A percentile compares a stretch with the other conserved stretches of the same genome.
Conservation (phyloP, 805 yeast genomes). For the Ogataea methanolica region DNA sequence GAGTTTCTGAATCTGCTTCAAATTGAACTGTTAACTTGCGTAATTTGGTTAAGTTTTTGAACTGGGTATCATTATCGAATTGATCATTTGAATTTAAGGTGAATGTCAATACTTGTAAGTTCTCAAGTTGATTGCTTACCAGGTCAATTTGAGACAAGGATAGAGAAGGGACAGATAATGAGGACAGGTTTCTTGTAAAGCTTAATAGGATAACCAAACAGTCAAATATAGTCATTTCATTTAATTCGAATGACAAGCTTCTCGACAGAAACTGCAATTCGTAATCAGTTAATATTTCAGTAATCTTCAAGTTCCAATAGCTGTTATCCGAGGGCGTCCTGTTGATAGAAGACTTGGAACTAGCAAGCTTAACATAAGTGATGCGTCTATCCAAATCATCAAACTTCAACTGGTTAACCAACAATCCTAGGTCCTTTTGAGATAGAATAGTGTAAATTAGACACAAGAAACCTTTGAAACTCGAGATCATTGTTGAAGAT, state of each 20-base stretch:
- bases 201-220: constrained; percentile 10
- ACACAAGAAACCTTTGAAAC: constrained; percentile 10
- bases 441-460: constrained; percentile 17
- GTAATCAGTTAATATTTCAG: constrained; percentile 5
- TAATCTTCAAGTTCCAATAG: constrained; percentile 12
- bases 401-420: constrained; percentile 11
- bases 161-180: constrained; percentile 9
- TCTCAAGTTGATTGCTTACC: background rate
- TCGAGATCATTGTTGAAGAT: constrained; percentile 3
- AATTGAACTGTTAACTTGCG: constrained; percentile 16
- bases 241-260: constrained; percentile 3
- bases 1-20: constrained; percentile 17
- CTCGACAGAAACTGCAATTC: constrained; percentile 7
- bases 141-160: constrained; percentile 1
- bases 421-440: constrained; percentile 6
- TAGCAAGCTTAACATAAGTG: constrained; percentile 1
- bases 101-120: constrained; percentile 6
- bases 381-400: constrained; percentile 9
- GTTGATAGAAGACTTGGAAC: background rate
- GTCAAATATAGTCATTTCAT: constrained; percentile 14
- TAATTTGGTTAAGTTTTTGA: constrained; percentile 5
- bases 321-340: background rate
- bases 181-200: constrained; percentile 12
- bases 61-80: constrained; percentile 1
- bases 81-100: constrained; percentile 2